Conservation (phyloP, 179 eudicot species). For the Corrigiola litoralis region DNA sequence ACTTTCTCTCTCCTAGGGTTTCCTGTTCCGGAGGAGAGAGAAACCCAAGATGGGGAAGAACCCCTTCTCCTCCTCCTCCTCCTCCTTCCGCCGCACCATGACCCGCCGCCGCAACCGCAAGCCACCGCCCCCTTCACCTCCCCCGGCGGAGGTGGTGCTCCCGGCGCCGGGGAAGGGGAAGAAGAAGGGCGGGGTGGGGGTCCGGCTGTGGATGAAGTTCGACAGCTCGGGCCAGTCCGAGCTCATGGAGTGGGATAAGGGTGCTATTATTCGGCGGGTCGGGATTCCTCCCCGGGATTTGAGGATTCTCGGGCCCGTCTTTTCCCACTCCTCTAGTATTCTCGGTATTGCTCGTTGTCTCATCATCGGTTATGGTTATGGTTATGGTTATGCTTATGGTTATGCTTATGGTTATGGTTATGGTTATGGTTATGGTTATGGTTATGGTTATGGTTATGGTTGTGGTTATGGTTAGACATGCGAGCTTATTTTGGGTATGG, state of each 20-base stretch:
- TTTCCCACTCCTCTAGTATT: slow-evolving; percentile 79
- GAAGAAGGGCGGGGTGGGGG: slow-evolving; percentile 70
- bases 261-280: slow-evolving; percentile 55
- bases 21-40: neutral
- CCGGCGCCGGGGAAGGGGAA: slow-evolving; percentile 43
- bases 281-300: slow-evolving; percentile 84
- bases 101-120: slow-evolving; percentile 33
- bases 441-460: no score
- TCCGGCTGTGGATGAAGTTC: slow-evolving; percentile 80
- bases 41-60: slow-evolving; percentile 37
- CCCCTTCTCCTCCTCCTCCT: slow-evolving; percentile 38
- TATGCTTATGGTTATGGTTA: no score
- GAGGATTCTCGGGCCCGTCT: slow-evolving; percentile 85
- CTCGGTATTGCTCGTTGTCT: slow-evolving; percentile 43
- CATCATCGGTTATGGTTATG: neutral
- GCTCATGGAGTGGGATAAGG: slow-evolving; percentile 77
- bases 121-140: neutral
- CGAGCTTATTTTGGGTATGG: no score
- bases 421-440: no score
- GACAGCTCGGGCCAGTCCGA: slow-evolving; percentile 69
- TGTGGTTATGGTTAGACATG: no score
- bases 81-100: slow-evolving; percentile 36
- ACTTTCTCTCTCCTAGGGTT: slow-evolving; percentile 12
- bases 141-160: slow-evolving; percentile 17
- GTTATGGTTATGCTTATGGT: no score